Conservation (phyloP, 139 green algal species). For the Auxenochlorella protothecoides region DNA sequence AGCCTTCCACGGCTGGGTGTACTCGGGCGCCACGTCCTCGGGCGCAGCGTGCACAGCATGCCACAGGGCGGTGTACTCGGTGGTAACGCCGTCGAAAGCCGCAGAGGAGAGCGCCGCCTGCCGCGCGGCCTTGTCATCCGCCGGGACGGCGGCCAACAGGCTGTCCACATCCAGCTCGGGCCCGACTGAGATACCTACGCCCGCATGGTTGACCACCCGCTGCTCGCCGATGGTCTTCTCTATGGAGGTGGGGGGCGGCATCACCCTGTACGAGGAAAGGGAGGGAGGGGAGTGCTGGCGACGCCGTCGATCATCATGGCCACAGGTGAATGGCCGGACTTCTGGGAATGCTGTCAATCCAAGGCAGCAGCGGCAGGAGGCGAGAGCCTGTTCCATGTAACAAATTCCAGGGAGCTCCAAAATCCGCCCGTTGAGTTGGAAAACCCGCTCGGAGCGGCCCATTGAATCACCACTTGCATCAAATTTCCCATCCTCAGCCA, state of each 20-base stretch:
- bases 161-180: constrained; percentile 49
- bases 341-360: too few relatives aligned
- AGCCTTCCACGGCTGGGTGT: constrained; percentile 8
- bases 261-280: constrained; percentile 48
- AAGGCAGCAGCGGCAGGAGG: too few relatives aligned
- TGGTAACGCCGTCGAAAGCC: constrained; percentile 20
- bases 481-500: too few relatives aligned
- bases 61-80: constrained; percentile 31
- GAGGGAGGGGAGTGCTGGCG: too few relatives aligned
- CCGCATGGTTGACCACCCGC: constrained; percentile 56
- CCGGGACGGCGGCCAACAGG: neutral
- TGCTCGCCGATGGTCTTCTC: constrained; percentile 75
- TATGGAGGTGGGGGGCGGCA: constrained; percentile 81
- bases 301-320: too few relatives aligned
- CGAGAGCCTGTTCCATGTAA: too few relatives aligned
- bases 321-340: too few relatives aligned
- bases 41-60: constrained; percentile 33
- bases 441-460: too few relatives aligned
- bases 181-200: constrained; percentile 62
- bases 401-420: too few relatives aligned
- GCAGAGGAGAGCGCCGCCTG: constrained; percentile 34
- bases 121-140: constrained; percentile 45
- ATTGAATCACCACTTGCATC: too few relatives aligned
- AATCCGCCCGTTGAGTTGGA: too few relatives aligned
- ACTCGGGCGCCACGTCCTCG: neutral